Base-by-base conservation (phyloP, 768 basidiomycete genomes). In the Kwoniella europaea region DNA sequence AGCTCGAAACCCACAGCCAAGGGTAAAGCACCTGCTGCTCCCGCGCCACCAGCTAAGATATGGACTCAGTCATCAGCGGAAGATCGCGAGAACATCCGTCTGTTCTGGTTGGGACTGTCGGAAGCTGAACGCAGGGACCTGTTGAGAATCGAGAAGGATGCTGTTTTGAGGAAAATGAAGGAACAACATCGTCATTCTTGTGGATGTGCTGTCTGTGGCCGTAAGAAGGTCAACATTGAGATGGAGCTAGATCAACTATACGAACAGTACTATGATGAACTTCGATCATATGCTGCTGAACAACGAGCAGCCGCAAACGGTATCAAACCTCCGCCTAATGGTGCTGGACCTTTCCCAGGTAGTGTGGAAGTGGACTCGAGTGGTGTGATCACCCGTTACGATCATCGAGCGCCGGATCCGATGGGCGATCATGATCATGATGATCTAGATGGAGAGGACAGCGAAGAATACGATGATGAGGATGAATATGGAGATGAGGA, bases 211-310 rank as follows among this genome's bases (percentile, higher is more conserved):
- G 92, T 98, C 43, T 96, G 96, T 86, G 94, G 95, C 66, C 87
- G 96, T 83, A 99, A 99, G 88, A 91, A 96, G 79, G 91, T 91
- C 87, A 95, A 95, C 74, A 98, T 99, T 87, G 97, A 99, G 87
- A 93, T 95, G 87, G 97, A 99, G 88, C 91, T 99, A 85, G 94
- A 98, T 88, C 93, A 94, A 87, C 91, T 98, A 86, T 99, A 99
- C 89, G 96, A 98, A 89, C 94, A 95, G 87, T 99, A 98, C 89
- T 98, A 98, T 90, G 93, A 97, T 85, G 96, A 98, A 88, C 91
- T 99, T 87, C 93, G 97, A 88, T 91, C 92, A 87, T 98, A 98
- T 89, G 97, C 95, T 85, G 92, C 93, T 86, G 79, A 83, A 46
- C 82, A 83, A 67, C 74, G 81, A 55, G 91, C 93, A 79, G 94